Evolutionary conservation across 2,329 filamentous ascomycete genomes (phyloP), one percentile per base, ranked within the genome.

Genomic region (Hymenotorrendiella dingleyae): DNA sequence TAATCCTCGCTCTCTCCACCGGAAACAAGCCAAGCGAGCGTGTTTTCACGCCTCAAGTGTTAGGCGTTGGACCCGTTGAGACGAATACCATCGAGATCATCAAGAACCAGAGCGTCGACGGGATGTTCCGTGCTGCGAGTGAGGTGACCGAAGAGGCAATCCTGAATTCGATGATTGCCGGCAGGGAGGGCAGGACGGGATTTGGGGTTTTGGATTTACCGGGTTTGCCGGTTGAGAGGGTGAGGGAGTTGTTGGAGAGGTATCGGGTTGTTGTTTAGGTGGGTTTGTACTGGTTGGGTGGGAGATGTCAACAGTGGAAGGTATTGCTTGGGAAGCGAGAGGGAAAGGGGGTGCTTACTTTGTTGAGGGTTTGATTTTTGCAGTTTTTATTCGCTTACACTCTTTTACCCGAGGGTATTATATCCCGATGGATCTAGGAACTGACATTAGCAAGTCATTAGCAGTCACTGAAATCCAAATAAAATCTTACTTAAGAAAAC

Each of bases 1-100:
- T 85, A 45, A 82, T 84, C 56, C 64, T 85, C 2, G 80, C 80
- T 4, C 76, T 85, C 46, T 83, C 78, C 6, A 84, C 80, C 0
- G 79, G 67, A 5, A 77, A 73, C 45, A 53, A 42, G 24, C 43
- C 57, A 1, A 41, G 53, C 11, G 52, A 56, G 17, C 33, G 37
- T 27, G 48, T 53, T 6, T 43, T 57, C 30, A 57, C 53, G 6
- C 48, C 58, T 3, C 51, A 54, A 29, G 58, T 59, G 1, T 43
- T 48, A 6, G 53, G 53, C 2, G 41, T 58, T 16, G 42, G 36
- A 4, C 61, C 53, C 4, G 64, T 64, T 0, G 60, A 63, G 19
- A 62, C 69, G 4, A 66, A 78, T 27, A 63, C 56, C 0, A 63
- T 75, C 1, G 64, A 73, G 24, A 64, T 74, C 34, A 61, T 78